Conservation (phyloP, 1,284 basidiomycete species). For the Cutaneotrichosporon sp. region DNA sequence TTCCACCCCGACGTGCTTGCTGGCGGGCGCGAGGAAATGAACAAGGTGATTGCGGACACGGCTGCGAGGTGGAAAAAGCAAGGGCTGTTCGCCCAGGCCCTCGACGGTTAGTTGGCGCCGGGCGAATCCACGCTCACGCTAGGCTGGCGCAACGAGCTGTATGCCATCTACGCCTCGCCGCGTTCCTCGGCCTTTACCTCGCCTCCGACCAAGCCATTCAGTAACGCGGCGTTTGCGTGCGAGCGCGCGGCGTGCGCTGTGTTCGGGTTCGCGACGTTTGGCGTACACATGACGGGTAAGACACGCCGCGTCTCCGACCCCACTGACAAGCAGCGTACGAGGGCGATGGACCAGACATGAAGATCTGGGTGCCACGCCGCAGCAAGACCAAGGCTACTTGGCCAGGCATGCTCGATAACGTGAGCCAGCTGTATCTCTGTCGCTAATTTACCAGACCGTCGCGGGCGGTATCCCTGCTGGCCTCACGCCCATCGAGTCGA, state of each 20-base stretch:
- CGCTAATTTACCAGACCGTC: slow-evolving; percentile 44
- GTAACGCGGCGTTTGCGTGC: slow-evolving; percentile 75
- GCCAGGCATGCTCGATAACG: slow-evolving; percentile 36
- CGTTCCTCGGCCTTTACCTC: slow-evolving; percentile 47
- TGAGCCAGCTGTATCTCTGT: neutral
- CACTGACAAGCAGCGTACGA: slow-evolving; percentile 34
- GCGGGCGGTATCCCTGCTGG: slow-evolving; percentile 61
- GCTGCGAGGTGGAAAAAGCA: slow-evolving; percentile 41
- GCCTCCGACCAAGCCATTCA: slow-evolving; percentile 8
- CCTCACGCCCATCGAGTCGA: slow-evolving; percentile 63
- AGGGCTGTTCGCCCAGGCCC: slow-evolving; percentile 42
- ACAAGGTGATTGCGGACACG: slow-evolving; percentile 39
- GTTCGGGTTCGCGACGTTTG: slow-evolving; percentile 83
- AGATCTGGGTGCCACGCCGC: slow-evolving; percentile 83
- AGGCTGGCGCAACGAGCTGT: slow-evolving; percentile 79
- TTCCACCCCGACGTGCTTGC: slow-evolving; percentile 24
- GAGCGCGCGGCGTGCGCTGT: slow-evolving; percentile 75
- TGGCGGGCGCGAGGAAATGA: slow-evolving; percentile 29
- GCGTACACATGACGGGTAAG: slow-evolving; percentile 45
- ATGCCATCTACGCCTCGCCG: slow-evolving; percentile 71
- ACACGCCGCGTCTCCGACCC: neutral
- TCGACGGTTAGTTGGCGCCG: slow-evolving; percentile 40
- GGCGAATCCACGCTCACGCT: neutral
- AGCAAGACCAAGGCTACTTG: slow-evolving; percentile 81
- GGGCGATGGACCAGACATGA: slow-evolving; percentile 47